These are phyloP conservation scores for Athelia psychrophila DNA, from an alignment of 1,284 basidiomycete genomes.

Conservation along the genomic window DNA sequence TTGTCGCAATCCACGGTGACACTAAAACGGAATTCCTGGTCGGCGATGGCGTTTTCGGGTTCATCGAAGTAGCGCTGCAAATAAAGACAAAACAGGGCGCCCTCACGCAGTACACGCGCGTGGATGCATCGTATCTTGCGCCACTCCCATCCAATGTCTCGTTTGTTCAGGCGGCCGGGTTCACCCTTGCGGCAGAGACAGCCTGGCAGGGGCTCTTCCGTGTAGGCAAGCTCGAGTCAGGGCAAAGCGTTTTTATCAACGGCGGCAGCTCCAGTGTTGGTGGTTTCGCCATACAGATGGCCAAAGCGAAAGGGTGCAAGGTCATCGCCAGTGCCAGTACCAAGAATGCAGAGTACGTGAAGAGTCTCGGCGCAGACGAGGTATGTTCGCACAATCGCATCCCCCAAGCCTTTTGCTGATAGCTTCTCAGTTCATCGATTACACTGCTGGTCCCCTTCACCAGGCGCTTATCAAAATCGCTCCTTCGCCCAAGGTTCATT, in stretches of 20 bases:
- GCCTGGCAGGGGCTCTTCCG: conserved; percentile 51
- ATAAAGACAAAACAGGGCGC: conserved; percentile 41
- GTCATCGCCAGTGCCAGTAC: conserved; percentile 56
- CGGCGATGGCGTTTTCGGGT: conserved; percentile 63
- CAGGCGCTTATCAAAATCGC: conserved; percentile 36
- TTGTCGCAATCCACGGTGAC: conserved; percentile 38
- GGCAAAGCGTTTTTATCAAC: conserved; percentile 58
- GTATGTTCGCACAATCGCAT: conserved; percentile 14
- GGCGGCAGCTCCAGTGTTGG: conserved; percentile 68
- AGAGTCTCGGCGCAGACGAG: conserved; percentile 39
- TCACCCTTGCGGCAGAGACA: conserved; percentile 54
- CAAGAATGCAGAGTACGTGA: conserved; percentile 46
- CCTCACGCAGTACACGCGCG: conserved; percentile 48
- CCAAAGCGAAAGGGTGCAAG: conserved; percentile 51
- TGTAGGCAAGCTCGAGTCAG: conserved; percentile 36
- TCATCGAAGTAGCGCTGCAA: conserved; percentile 30
- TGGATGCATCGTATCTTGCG: conserved; percentile 40
- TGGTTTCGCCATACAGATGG: conserved; percentile 60
- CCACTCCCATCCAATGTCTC: conserved; percentile 45
- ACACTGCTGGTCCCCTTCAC: conserved; percentile 45
- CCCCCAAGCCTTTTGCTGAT: background rate
- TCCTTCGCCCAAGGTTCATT: conserved; percentile 36
- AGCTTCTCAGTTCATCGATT: conserved; percentile 49
- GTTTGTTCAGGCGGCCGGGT: conserved; percentile 52
- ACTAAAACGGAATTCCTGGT: conserved; percentile 47